These are phyloP conservation scores for Nicotiana rustica DNA, from an alignment of 305 asterid species.

Conservation along the genomic window DNA sequence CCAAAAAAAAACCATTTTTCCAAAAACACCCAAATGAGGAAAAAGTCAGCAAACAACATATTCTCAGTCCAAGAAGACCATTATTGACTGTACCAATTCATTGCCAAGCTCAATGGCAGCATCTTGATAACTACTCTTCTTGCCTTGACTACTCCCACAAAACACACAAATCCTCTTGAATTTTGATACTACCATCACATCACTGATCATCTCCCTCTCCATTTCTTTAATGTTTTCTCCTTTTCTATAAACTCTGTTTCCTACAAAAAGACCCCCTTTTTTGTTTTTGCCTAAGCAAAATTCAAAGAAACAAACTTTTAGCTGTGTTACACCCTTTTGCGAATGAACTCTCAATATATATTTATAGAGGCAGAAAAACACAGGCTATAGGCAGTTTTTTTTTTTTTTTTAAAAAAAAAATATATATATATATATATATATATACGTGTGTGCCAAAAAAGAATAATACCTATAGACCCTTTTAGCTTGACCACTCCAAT, in stretches of 20 bases:
- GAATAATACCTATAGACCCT: slow-evolving; percentile 35
- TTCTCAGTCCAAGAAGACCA: neutral
- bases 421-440: neutral
- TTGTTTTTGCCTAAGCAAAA: neutral
- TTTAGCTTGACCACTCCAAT: slow-evolving; percentile 37
- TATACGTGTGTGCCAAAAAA: slow-evolving; percentile 12
- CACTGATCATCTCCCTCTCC: slow-evolving; percentile 41
- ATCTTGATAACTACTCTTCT: slow-evolving; percentile 83
- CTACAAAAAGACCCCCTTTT: slow-evolving; percentile 16
- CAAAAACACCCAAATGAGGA: neutral
- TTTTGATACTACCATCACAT: slow-evolving; percentile 63
- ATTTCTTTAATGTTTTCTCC: neutral
- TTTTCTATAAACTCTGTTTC: neutral
- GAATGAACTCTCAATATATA: neutral
- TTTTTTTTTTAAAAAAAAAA: too few species aligned
- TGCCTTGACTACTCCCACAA: slow-evolving; percentile 98
- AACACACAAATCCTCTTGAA: slow-evolving; percentile 95
- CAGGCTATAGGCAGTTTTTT: neutral
- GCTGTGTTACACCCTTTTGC: neutral
- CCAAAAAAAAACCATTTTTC: too few species aligned
- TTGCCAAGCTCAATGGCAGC: slow-evolving; percentile 89
- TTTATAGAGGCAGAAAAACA: neutral
- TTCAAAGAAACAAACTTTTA: slow-evolving; percentile 19
- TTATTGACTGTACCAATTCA: slow-evolving; percentile 63
- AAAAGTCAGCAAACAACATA: neutral